These are phyloP conservation scores for Boletus coccyginus DNA, from an alignment of 768 basidiomycete genomes.

Conservation along the genomic window DNA sequence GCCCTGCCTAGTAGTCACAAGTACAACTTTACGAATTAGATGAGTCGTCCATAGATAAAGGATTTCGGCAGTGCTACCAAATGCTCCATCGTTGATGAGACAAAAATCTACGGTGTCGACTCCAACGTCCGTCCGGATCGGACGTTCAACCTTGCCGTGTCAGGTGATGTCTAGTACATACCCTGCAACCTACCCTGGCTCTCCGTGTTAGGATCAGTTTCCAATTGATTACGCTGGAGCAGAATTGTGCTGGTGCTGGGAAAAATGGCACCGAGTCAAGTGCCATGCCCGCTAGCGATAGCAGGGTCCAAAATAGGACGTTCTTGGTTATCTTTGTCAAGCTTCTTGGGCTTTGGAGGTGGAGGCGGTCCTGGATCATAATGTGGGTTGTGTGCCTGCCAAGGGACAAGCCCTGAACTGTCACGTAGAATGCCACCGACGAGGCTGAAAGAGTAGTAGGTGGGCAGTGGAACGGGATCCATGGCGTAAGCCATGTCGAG, in stretches of 20 bases:
- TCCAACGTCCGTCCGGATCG: neutral
- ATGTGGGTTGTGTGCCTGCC: slow-evolving; percentile 59
- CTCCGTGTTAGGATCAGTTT: neutral
- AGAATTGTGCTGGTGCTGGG: neutral
- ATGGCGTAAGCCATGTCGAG: slow-evolving; percentile 38
- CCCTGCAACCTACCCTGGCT: neutral
- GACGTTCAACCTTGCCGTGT: neutral
- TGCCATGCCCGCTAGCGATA: neutral
- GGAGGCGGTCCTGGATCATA: slow-evolving; percentile 75
- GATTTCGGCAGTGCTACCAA: neutral
- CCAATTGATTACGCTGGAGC: neutral
- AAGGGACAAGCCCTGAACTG: slow-evolving; percentile 33
- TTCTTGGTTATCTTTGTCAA: slow-evolving; percentile 3
- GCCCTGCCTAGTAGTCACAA: neutral
- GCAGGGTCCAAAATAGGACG: neutral
- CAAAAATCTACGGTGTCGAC: neutral
- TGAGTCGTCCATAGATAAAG: neutral
- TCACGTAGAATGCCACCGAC: slow-evolving; percentile 47
- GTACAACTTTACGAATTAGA: neutral
- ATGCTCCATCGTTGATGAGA: neutral
- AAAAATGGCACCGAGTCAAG: neutral
- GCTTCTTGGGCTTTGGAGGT: slow-evolving; percentile 38
- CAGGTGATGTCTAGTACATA: neutral
- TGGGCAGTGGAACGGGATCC: slow-evolving; percentile 29
- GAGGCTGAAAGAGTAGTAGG: slow-evolving; percentile 59